Percentiles rank a stretch among this genome's conserved stretches.
These are phyloP conservation scores for Coleophoma crateriformis DNA, from an alignment of 2,329 filamentous ascomycete genomes.

Conservation along the genomic window DNA sequence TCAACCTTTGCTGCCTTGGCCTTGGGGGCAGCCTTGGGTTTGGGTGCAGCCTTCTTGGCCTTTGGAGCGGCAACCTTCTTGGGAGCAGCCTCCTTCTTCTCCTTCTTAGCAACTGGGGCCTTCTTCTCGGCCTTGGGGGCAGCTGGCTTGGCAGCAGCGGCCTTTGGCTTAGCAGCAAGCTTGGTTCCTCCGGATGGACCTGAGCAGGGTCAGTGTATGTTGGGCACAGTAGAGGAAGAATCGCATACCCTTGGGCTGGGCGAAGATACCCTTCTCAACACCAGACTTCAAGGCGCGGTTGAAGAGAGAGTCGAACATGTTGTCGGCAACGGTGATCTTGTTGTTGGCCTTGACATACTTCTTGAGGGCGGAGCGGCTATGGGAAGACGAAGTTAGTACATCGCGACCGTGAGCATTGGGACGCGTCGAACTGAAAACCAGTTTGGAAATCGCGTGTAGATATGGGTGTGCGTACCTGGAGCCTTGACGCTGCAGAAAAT, in stretches of 20 bases:
- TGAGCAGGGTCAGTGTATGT: conserved; percentile 29
- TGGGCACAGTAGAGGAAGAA: background rate
- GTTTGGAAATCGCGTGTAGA: conserved; percentile 2
- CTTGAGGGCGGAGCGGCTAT: conserved; percentile 62
- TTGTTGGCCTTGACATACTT: conserved; percentile 72
- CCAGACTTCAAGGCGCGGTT: conserved; percentile 64
- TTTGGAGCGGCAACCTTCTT: conserved; percentile 2
- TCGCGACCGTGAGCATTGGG: conserved; percentile 7
- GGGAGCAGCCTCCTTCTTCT: conserved; percentile 29
- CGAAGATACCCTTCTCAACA: conserved; percentile 63
- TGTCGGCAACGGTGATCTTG: conserved; percentile 50
- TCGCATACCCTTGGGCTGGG: conserved; percentile 64
- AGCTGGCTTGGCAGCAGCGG: conserved; percentile 23
- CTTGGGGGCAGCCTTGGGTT: conserved; percentile 31
- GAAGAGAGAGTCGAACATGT: conserved; percentile 61
- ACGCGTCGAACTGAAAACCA: conserved; percentile 14
- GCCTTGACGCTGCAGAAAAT: conserved; percentile 21
- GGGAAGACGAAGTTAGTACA: conserved; percentile 10
- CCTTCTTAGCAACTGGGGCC: conserved; percentile 19
- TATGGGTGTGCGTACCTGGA: conserved; percentile 22
- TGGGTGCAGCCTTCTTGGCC: conserved; percentile 9
- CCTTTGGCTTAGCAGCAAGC: conserved; percentile 34
- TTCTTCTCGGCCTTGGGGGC: conserved; percentile 10
- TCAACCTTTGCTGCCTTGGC: conserved; percentile 32
- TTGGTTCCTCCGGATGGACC: conserved; percentile 67